Evolutionary conservation across 176 grass and related monocot species (phyloP), one percentile per base, ranked within the genome.

Genomic region (Miscanthus lutarioriparius): DNA sequence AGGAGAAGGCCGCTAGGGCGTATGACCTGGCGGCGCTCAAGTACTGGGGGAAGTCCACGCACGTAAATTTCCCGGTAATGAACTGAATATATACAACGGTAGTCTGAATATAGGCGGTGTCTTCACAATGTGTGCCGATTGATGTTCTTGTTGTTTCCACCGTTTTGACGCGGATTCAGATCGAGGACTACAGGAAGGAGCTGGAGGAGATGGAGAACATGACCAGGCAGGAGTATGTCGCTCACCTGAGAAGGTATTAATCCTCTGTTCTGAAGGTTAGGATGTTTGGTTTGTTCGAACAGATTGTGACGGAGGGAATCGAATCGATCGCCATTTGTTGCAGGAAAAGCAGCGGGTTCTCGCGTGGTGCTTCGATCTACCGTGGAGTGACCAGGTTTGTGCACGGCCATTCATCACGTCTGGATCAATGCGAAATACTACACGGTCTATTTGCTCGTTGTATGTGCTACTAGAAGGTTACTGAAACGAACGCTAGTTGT

Each of bases 21-120:
- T 95, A 95, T 78, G 93, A 95, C 41, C 67, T 95, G 72, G 93
- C 93, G 5, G 93, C 93, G n/a, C 87, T 95, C 30, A 95, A 92
- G 80, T 95, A 95, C 83, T 95, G 93, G 93, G 93, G 93, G 1
- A 13, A 83, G 13, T 78, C 83, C 38, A 90, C 93, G 2, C 83
- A 92, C 80, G 87, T 90, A 43, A 95, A 95, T 77, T 95, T 95
- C 86, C 80, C 88, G 71, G 93, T 95, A 70, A 80, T 68, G 2
- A 11, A 3, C 65, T 49, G 8, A 48, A 51, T 51, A 64, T 51
- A 64, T 14, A 8, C 26, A 5, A 12, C 4, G 10, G 1, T 2
- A 8, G 5, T 48, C 5, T 49, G 41, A 51, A 25, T 22, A 40
- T 16, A n/a, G n/a, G n/a, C n/a, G 22, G 1, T 45, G 36, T 23